Evolutionary conservation across 2,329 filamentous ascomycete genomes (phyloP), one percentile per base, ranked within the genome.

Genomic region (Alternaria sp.): DNA sequence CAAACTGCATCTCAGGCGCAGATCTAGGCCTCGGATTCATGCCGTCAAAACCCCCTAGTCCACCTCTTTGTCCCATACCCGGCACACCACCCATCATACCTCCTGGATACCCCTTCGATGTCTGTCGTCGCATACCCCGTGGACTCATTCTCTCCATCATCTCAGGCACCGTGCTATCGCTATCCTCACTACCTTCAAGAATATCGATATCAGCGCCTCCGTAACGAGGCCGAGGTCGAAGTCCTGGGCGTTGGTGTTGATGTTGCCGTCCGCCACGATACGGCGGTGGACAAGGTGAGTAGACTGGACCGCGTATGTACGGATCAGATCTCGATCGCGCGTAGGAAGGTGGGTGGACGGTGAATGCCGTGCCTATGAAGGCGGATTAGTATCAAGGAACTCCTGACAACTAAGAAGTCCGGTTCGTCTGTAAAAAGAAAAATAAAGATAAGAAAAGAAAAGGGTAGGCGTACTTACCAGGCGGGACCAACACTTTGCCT

Each of bases 401-500:
- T 17, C 17, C 17, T 17, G 17, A 17, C 2, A 17, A 17, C 17
- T 17, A 17, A 17, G 1, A 17, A 17, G 17, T 17, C 17, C 1
- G 17, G 17, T 17, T 17, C 17, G 17, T 17, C 17, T 17, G 17
- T 17, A 31, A n/a, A 17, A 44, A n/a, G 36, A 28, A 7, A 41
- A 23, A 39, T 42, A 3, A 51, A 26, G n/a, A 28, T 37, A 24
- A 40, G 4, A 23, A 28, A 17, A 3, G 26, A 17, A 17, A 17
- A 17, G 2, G 17, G 17, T 17, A 17, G 17, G 17, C 17, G 17
- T 17, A 17, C 0, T 31, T 55, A 50, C 63, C 61, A 21, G 63
- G 52, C 2, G 71, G 69, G 24, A 74, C 62, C 23, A 71, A 37
- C 36, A 72, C 53, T 42, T 59, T 63, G 33, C 63, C 67, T 26